Evolutionary conservation across 139 green algal species (phyloP), one percentile per base, ranked within the genome.

Genomic region (Tetraselmis chui): DNA sequence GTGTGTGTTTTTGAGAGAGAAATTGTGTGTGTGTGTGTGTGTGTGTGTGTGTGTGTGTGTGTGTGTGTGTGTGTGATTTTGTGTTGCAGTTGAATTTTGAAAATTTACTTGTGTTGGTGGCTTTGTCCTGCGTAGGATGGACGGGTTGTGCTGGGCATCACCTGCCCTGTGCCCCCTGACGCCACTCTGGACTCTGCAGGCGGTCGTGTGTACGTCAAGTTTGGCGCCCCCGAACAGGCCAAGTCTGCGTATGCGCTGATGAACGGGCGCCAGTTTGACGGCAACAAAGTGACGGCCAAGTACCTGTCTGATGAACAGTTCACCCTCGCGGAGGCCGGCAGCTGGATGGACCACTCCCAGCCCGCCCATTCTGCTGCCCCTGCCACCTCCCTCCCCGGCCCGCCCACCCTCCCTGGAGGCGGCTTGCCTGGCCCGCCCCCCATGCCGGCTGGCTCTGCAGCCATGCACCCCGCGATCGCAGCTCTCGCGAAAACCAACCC

Each of bases 261-360:
- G 67, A 32, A 97, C 79, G 89, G 87, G 0, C 89, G 93, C 30
- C 85, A 87, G 27, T 94, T 97, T 79, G 92, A 97, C 78, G 92
- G 90, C 78, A 92, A 91, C 81, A 86, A 59, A 29, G 91, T 97
- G 75, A 90, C 85, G n/a, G 89, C 86, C 1, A 76, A 2, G 1
- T 86, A 89, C 25, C 87, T 92, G 27, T 81, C 83, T 1, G 91
- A 95, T 58, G 82, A 88, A 27, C 91, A 96, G 80, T 96, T 89
- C 80, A 28, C 86, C 32, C 76, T 84, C 2, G 91, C 92, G 31
- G 79, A 84, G n/a, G 78, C 58, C 0, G 91, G 90, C 1, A 86
- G 94, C 78, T 97, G 93, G 93, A 88, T 94, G 2, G 30, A 75
- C 18, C 84, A 79, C 32, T 27, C 26, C 77, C 29, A 29, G 23